Evolutionary conservation across 495 filamentous ascomycete genomes (phyloP), one percentile per base, ranked within the genome.

Genomic region (Platismatia glauca): DNA sequence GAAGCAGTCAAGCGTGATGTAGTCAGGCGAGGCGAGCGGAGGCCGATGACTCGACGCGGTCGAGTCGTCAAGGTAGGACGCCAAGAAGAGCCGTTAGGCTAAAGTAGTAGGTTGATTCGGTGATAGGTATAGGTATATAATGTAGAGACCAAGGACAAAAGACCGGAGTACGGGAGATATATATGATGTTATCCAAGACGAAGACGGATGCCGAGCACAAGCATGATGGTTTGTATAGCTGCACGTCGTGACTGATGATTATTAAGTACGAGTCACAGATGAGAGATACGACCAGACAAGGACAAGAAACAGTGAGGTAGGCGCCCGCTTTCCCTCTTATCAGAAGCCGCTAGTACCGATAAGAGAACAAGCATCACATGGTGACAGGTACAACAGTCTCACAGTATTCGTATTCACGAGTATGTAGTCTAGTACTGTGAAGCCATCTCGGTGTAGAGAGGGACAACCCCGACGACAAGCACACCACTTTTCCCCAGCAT

Each of bases 1-100:
- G 61, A 56, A 58, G 29, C 50, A 63, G 57, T 55, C 39, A 56
- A 39, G 61, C 61, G 61, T 63, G 61, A 63, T 57, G 57, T 55
- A 58, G 61, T 63, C 61, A 63, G 61, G 61, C 61, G 61, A 57
- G 27, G 33, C 9, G 5, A 35, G 34, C 15, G 55, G 29, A 35
- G 18, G n/a, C 29, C 33, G 37, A 57, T 63, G 61, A 63, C 53
- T 63, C 61, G 53, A 63, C 61, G 52, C 60, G 39, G 52, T 50
- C 33, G 13, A 2, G 7, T 15, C 2, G 7, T 4, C 6, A 4
- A 15, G 41, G 18, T 22, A 38, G 53, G 60, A 37, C 24, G 48
- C 48, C 48, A 52, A 52, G 48, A 27, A 31, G 27, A 52, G 48
- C 48, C 2, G 3, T 52, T 31, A 52, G 24, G 24, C 48, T 50